Base-by-base conservation (phyloP, 2,329 filamentous ascomycete species). In the Neoascochyta sp. region DNA sequence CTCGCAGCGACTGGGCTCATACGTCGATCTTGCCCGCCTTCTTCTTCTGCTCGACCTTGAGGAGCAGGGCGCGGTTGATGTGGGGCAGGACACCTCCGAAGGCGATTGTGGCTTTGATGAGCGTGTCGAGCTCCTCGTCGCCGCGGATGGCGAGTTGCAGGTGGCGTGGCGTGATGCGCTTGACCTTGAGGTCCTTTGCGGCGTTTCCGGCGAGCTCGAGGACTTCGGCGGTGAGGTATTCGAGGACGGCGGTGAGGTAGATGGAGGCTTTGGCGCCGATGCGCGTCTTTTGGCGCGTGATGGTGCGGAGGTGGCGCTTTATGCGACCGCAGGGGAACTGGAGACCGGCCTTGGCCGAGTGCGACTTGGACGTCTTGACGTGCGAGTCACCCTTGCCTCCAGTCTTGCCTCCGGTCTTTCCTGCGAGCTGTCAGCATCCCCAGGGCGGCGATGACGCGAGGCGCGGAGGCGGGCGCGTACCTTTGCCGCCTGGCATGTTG, bases 321-420 rank as follows among this genome's bases (percentile, higher is more conserved):
- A 98, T 92, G 83, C 92, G 92, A 71, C 92, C 92, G 66, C 92
- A 98, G 41, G 92, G 92, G 67, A 98, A 98, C 92, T 98, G 89
- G 52, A 95, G 78, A 63, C 89, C 89, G 64, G 89, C 89, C 68
- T 92, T 89, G 61, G 87, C 86, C 56, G 88, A 95, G 74, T 95
- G 89, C 55, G 78, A 82, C 71, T 92, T 94, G 71, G 93, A 86
- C 62, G 86, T 83, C 74, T 95, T 95, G 73, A 85, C 86, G 63
- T 80, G 71, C 32, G 75, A 76, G 56, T 75, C 78, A 47, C 78
- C 77, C 75, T 92, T 92, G 54, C 86, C 85, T 55, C 86, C 86
- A 36, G 83, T 89, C 80, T 93, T 95, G 62, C 89, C 89, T 57
- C 89, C 88, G 52, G 69, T 72, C 58, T 73, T 73, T 49, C 70